Base-by-base conservation (phyloP, 192 early-diverging fungal species). In the Backusella tarrabulga region DNA sequence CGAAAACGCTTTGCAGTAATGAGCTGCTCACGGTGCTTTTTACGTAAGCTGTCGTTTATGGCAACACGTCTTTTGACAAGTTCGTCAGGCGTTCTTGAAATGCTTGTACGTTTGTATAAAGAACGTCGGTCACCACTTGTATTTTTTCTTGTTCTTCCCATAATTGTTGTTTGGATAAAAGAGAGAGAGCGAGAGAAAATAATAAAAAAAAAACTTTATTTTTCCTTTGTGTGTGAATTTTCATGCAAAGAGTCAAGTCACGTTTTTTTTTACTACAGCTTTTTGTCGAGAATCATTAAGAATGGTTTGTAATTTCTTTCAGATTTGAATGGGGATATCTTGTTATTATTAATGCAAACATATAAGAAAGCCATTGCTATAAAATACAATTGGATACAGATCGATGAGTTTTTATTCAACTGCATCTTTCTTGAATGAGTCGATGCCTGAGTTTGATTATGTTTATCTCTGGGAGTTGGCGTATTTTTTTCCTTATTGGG, bases 1-100 rank as follows among this genome's bases (percentile, higher is more conserved):
- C 86, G 86, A 40, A 90, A 88, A 8, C 92, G 81, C 70, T 92
- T 93, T 41, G 90, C 86, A 74, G 89, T 91, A 66, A 92, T 87
- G 14, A 92, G 77, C 60, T 91, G 90, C 71, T 93, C 91, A 19
- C 92, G 88, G 50, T 91, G 89, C 41, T 87, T 83, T 42, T 87
- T 88, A n/a, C 92, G 84, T 60, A 90, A 77, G 77, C 87, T 83
- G 17, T 85, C 84, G 69, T 92, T 89, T 3, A 88, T 83, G 41
- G 82, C 81, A 36, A 92, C 77, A 60, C 92, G 85, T 17, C 83
- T 81, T 50, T 77, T 85, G 29, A 87, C 82, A 19, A 81, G 81
- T 23, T 93, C 90, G 34, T 85, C 83, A 34, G 88, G 78, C 32
- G 70, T 81, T 36, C 84, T 79, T 6, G 83, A 77, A 26, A 90